Base-by-base conservation (phyloP, 176 grass and related monocot genomes). In the Echinochloa phyllopogon region DNA sequence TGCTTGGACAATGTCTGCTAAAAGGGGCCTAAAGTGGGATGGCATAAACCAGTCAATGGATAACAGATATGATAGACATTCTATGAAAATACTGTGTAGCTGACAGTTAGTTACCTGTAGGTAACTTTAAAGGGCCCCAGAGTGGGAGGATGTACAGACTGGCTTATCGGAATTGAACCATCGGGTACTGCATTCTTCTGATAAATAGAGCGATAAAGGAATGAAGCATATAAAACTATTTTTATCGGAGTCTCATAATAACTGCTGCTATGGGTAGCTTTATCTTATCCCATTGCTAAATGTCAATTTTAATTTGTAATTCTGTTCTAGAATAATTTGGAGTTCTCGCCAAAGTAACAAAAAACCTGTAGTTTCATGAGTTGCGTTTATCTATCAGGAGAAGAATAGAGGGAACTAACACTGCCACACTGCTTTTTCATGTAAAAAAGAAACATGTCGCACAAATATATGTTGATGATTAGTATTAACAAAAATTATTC, bases 1-100 rank as follows among this genome's bases (percentile, higher is more conserved):
- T 77, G 64, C 38, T 88, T 94, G 91, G 70, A 99, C 84, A 85
- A 91, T 87, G 73, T 99, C 91, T 51, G 96, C 93, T 91, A 99
- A 92, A 86, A 99, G 89, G 92, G 96, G 90, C 90, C 96, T 99
- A 64, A 58, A 89, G 64, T 78, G 86, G 72, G 62, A 69, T 82
- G 63, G 59, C 44, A 91, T 40, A 75, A 92, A 76, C 44, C 25
- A 49, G 75, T 86, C 66, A 83, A 55, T 66, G 79, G 18, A 82
- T 38, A 83, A 92, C 11, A 76, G 37, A 63, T 80, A 69, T 9
- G 10, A 71, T 61, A 75, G 38, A 15, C 59, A 41, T 65, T 76
- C 52, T 84, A 79, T 48, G 62, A 64, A 80, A 80, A 64, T 64
- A 48, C 48, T 37, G 65, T 29, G 82, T 45, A 70, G 23, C 52